Evolutionary conservation across 768 basidiomycete species (phyloP).

Genomic region (Serpula lacrymans): DNA sequence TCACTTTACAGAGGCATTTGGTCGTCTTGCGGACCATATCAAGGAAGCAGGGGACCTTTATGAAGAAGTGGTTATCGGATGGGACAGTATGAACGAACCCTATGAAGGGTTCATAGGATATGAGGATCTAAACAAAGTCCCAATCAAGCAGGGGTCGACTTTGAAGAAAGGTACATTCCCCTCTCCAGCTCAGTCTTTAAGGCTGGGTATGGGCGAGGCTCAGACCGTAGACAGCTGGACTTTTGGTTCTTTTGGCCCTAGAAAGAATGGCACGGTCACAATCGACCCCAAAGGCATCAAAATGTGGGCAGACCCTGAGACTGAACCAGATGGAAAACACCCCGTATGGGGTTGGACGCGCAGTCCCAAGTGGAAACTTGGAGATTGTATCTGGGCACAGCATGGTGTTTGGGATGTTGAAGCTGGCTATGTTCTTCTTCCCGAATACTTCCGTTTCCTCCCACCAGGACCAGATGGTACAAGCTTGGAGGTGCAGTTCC

Average conservation of each 20-base stretch:
- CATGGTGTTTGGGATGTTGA: conserved; percentile 88
- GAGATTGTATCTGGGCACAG: conserved; percentile 81
- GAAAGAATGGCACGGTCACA: conserved; percentile 65
- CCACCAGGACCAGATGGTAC: conserved; percentile 19
- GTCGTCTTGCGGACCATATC: conserved; percentile 71
- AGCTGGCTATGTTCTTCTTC: conserved; percentile 59
- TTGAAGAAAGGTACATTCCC: conserved; percentile 87
- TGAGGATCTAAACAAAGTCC: conserved; percentile 62
- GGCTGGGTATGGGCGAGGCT: conserved; percentile 83
- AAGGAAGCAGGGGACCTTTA: conserved; percentile 69
- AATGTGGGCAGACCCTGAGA: conserved; percentile 68
- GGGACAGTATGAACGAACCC: conserved; percentile 97
- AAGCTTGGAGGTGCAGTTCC: conserved; percentile 57
- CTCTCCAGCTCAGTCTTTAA: conserved; percentile 78
- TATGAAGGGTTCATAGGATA: conserved; percentile 73
- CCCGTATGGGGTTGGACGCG: conserved; percentile 84
- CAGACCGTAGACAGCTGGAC: conserved; percentile 81
- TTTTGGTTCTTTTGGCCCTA: conserved; percentile 79
- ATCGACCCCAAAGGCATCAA: conserved; percentile 82
- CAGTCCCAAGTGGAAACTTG: conserved; percentile 67
- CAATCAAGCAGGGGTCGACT: conserved; percentile 63
- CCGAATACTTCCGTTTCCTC: conserved; percentile 69
- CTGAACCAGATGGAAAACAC: conserved; percentile 51
- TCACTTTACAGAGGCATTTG: conserved; percentile 75
- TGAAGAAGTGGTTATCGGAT: conserved; percentile 90